Conservation (phyloP, 2,329 filamentous ascomycete species). For the Pseudopyrenochaeta lycopersici region DNA sequence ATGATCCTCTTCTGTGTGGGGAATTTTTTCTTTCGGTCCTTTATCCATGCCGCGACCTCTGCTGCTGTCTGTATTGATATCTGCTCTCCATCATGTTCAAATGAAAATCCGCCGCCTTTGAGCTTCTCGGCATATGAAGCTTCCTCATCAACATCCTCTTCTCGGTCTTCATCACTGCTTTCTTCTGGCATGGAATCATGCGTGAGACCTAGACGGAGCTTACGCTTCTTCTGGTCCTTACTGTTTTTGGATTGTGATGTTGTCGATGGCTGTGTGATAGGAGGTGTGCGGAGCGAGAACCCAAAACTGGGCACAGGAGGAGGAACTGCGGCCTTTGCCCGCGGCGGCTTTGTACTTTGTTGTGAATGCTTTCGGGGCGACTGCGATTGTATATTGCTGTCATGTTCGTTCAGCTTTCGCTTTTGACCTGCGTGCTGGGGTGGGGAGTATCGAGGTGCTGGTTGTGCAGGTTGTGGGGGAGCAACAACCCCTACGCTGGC, state of each 20-base stretch:
- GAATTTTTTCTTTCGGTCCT: conserved; percentile 80
- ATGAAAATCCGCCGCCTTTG: conserved; percentile 63
- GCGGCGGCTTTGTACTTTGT: conserved; percentile 38
- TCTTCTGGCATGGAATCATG: conserved; percentile 62
- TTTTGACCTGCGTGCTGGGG: conserved; percentile 37
- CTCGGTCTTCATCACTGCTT: conserved; percentile 70
- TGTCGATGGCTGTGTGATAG: conserved; percentile 10
- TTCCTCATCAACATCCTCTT: conserved; percentile 77
- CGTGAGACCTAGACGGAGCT: conserved; percentile 75
- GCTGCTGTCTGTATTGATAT: conserved; percentile 63
- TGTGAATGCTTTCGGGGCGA: conserved; percentile 17
- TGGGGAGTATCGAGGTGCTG: conserved; percentile 19
- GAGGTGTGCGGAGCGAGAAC: conserved; percentile 37
- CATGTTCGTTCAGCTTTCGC: conserved; percentile 35
- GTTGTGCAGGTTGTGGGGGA: conserved; percentile 12
- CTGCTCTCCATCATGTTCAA: conserved; percentile 66
- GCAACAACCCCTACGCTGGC: conserved; percentile 5
- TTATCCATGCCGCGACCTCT: conserved; percentile 82
- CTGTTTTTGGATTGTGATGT: conserved; percentile 6
- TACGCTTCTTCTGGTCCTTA: conserved; percentile 71
- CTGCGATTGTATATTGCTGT: conserved; percentile 15
- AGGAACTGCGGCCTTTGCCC: conserved; percentile 42
- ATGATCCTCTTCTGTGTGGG: conserved; percentile 78
- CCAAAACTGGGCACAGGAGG: conserved; percentile 50
- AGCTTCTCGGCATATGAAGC: conserved; percentile 51